phyloP scores from a whole-genome alignment of 202 grass and related monocot species.

The Zoysia matrella region DNA sequence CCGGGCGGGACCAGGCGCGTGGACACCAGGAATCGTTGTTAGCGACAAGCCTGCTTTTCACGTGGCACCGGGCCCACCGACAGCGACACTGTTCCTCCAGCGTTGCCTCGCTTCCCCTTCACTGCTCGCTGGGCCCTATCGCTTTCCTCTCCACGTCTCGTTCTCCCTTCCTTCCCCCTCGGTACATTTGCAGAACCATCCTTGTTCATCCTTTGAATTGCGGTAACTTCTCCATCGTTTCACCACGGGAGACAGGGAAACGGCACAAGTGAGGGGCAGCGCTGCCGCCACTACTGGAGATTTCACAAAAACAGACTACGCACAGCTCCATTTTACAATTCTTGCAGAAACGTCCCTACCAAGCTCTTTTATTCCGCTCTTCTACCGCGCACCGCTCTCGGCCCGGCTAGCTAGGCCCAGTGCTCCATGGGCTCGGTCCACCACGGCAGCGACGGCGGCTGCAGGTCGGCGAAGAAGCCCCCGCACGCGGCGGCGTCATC shows the following conservation, averaged over 20 bases:
- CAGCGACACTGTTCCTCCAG: slow-evolving; percentile 45
- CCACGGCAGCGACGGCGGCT: slow-evolving; percentile 60
- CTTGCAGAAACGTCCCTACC: slow-evolving; percentile 37
- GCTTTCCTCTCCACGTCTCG: not conserved
- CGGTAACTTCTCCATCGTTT: not conserved
- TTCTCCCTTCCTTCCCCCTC: not conserved
- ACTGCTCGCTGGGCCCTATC: slow-evolving; percentile 28
- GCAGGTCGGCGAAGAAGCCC: slow-evolving; percentile 66
- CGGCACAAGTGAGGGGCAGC: not conserved
- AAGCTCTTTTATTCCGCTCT: slow-evolving; percentile 28
- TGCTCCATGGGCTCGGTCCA: slow-evolving; percentile 53
- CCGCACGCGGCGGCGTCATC: slow-evolving; percentile 58
- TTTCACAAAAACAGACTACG: slow-evolving; percentile 47
- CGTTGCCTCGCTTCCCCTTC: slow-evolving; percentile 24
- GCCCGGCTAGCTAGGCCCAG: slow-evolving; percentile 52
- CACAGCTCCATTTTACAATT: slow-evolving; percentile 63
- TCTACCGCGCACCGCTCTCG: not conserved
- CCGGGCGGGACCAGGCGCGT: not conserved
- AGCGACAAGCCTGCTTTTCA: slow-evolving; percentile 43
- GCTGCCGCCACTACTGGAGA: not conserved
- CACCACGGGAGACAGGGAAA: slow-evolving; percentile 16
- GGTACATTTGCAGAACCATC: slow-evolving; percentile 34
- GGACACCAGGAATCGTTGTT: slow-evolving; percentile 45
- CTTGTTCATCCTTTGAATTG: not conserved
- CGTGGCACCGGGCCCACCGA: slow-evolving; percentile 43